Percentiles rank a stretch among this genome's conserved stretches.
phyloP scores from a whole-genome alignment of 192 early-diverging fungal genomes.

The Coemansia sp. region DNA sequence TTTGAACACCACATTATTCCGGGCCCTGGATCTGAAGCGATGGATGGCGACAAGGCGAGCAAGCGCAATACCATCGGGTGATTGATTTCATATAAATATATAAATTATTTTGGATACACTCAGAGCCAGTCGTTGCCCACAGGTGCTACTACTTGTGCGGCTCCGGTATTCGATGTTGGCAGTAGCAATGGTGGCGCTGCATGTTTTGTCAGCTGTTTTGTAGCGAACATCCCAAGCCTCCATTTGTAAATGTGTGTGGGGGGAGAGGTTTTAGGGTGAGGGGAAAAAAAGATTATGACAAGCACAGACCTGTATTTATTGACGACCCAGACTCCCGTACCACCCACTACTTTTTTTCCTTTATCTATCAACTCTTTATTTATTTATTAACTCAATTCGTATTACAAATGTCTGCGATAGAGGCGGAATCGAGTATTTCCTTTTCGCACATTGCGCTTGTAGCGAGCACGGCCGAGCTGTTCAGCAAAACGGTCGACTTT shows the following conservation, averaged over 20 bases:
- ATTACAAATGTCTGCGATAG: background rate
- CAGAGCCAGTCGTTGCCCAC: background rate
- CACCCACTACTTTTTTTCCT: background rate
- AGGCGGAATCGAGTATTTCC: slow-evolving; percentile 17
- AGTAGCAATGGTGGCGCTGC: background rate
- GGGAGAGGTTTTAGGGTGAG: background rate
- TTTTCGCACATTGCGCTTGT: slow-evolving; percentile 51
- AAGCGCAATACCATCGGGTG: slow-evolving; percentile 36
- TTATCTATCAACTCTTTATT: background rate
- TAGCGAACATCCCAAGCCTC: background rate
- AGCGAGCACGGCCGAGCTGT: slow-evolving; percentile 22
- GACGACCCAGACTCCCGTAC: background rate
- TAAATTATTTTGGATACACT: background rate
- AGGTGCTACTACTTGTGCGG: background rate
- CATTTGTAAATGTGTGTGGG: background rate
- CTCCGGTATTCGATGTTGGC: background rate
- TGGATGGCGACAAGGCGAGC: slow-evolving; percentile 2
- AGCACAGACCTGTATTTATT: background rate
- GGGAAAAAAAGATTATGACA: background rate
- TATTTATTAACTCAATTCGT: background rate
- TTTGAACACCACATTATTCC: background rate
- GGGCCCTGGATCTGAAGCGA: background rate
- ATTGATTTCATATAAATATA: background rate
- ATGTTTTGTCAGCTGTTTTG: background rate
- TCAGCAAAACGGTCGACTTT: slow-evolving; percentile 51